Percentiles rank a stretch among this genome's conserved stretches.
Evolutionary conservation across 73 alveolate genomes (phyloP).

Genomic region (Durusdinium trenchii): DNA sequence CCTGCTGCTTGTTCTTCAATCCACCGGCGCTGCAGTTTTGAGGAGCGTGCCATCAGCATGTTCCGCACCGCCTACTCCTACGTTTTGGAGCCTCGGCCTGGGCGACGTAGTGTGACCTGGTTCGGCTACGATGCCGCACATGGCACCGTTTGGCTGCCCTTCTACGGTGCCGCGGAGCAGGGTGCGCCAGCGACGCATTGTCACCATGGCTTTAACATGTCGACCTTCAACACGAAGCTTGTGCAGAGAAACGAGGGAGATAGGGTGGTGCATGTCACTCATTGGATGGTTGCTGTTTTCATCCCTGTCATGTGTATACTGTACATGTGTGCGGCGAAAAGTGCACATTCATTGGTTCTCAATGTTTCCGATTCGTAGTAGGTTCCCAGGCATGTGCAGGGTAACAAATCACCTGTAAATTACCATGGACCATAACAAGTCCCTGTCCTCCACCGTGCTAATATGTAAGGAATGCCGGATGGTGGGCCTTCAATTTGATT

Average conservation of each 20-base stretch:
- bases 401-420: too few species aligned
- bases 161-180: slow-evolving; percentile 57
- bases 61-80: slow-evolving; percentile 94
- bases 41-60: slow-evolving; percentile 95
- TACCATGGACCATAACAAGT: too few species aligned
- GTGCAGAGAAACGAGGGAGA: too few species aligned
- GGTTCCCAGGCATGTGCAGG: too few species aligned
- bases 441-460: too few species aligned
- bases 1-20: too few species aligned
- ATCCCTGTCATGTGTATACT: too few species aligned
- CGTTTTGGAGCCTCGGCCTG: slow-evolving; percentile 58
- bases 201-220: slow-evolving; percentile 76
- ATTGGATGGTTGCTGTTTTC: too few species aligned
- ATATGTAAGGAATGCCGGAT: neutral
- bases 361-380: too few species aligned
- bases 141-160: slow-evolving; percentile 83
- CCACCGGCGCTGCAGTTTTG: neutral
- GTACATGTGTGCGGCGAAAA: too few species aligned
- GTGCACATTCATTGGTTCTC: too few species aligned
- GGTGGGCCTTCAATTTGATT: slow-evolving; percentile 93
- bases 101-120: slow-evolving; percentile 73
- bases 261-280: neutral
- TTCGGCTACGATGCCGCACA: slow-evolving; percentile 93
- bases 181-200: slow-evolving; percentile 23
- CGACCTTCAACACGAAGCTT: slow-evolving; percentile 78